Percentiles rank a stretch among this genome's conserved stretches.
Evolutionary conservation across 148 eudicot species (phyloP).

Genomic region (Vaccinium corymbosum): DNA sequence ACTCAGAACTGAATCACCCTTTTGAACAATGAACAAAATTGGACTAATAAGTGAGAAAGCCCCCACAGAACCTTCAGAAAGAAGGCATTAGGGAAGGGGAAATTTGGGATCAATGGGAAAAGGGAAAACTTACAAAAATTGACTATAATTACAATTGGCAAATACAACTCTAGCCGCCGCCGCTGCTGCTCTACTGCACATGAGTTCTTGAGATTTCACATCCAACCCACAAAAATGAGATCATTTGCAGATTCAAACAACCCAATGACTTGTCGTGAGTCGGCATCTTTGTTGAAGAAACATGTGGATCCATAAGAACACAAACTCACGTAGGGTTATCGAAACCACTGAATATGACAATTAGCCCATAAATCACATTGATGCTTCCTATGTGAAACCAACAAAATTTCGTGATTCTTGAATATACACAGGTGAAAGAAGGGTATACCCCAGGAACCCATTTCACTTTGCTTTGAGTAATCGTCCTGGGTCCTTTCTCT

Average conservation of each 20-base stretch:
- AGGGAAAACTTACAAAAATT: neutral
- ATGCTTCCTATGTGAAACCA: slow-evolving; percentile 3
- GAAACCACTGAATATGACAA: neutral
- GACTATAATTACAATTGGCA: neutral
- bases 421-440: slow-evolving; percentile 9
- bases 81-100: neutral
- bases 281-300: neutral
- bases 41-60: neutral
- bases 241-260: slow-evolving; percentile 5
- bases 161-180: neutral
- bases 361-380: slow-evolving; percentile 1
- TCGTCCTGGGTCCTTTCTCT: neutral
- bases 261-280: neutral
- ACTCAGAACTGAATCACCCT: slow-evolving; percentile 10
- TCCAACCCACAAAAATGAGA: neutral
- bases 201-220: neutral
- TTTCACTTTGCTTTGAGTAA: neutral
- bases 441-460: neutral
- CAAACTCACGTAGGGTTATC: slow-evolving; percentile 7
- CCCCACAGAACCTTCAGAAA: slow-evolving; percentile 11
- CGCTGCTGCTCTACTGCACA: neutral
- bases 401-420: neutral
- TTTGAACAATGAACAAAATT: slow-evolving; percentile 22
- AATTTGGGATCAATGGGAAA: neutral
- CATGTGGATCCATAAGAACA: neutral